A percentile compares a stretch with the other conserved stretches of the same genome.
Conservation (phyloP, 1,284 basidiomycete species). For the Athelia sp. region DNA sequence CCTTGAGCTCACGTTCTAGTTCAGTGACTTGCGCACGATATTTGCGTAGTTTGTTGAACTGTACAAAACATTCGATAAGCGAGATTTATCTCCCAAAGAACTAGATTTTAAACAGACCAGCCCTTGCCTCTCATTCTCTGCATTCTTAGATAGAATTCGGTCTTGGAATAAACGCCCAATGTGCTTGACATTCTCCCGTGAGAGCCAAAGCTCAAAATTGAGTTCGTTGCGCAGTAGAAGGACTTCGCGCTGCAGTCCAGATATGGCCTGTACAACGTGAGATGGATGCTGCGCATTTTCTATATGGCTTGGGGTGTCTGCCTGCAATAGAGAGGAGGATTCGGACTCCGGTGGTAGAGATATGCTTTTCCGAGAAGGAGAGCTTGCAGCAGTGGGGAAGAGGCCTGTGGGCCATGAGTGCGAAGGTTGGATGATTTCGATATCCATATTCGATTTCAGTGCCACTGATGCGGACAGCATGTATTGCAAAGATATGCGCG, state of each 20-base stretch:
- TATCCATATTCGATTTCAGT: slow-evolving; percentile 59
- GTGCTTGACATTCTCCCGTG: slow-evolving; percentile 72
- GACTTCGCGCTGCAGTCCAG: slow-evolving; percentile 67
- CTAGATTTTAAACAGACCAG: slow-evolving; percentile 43
- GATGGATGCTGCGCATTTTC: slow-evolving; percentile 28
- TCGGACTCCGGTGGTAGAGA: slow-evolving; percentile 10
- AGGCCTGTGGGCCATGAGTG: slow-evolving; percentile 44
- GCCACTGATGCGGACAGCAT: slow-evolving; percentile 67
- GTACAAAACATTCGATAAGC: slow-evolving; percentile 5
- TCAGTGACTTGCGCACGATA: slow-evolving; percentile 60
- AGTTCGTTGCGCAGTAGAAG: slow-evolving; percentile 71
- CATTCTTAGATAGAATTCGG: slow-evolving; percentile 62
- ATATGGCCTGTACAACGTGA: slow-evolving; percentile 56
- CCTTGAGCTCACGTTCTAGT: slow-evolving; percentile 57
- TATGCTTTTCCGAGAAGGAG: slow-evolving; percentile 12
- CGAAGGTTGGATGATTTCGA: slow-evolving; percentile 47
- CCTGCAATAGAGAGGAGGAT: slow-evolving; percentile 5
- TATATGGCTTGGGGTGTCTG: slow-evolving; percentile 1
- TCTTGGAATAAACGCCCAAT: slow-evolving; percentile 75
- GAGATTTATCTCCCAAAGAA: not conserved
- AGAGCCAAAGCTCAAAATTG: slow-evolving; percentile 78
- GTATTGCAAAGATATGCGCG: slow-evolving; percentile 58
- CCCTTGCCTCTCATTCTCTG: slow-evolving; percentile 77
- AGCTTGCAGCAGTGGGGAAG: slow-evolving; percentile 21
- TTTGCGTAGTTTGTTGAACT: slow-evolving; percentile 76